These are phyloP conservation scores for Aspergillus hancockii DNA, from an alignment of 495 filamentous ascomycete genomes.

Conservation along the genomic window DNA sequence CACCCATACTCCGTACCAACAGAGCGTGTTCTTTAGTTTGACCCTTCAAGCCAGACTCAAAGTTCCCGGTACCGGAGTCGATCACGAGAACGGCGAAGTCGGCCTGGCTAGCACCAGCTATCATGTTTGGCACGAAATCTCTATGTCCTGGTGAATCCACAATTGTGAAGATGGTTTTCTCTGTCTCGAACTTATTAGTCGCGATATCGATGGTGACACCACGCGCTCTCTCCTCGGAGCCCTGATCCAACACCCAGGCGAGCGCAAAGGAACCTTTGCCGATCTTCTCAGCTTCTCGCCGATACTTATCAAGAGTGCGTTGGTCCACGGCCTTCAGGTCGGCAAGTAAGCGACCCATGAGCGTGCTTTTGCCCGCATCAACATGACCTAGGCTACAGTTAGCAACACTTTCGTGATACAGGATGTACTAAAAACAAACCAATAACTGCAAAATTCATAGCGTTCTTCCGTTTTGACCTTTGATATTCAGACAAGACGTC, in stretches of 20 bases:
- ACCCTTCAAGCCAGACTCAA: constrained; percentile 89
- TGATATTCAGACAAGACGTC: constrained; percentile 82
- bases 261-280: constrained; percentile 95
- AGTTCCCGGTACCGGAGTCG: constrained; percentile 82
- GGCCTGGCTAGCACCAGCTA: constrained; percentile 91
- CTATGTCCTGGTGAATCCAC: constrained; percentile 91
- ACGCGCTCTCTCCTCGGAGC: constrained; percentile 78
- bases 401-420: constrained; percentile 5
- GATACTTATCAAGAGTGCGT: constrained; percentile 82
- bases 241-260: constrained; percentile 94
- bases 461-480: constrained; percentile 72
- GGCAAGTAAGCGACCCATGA: constrained; percentile 93
- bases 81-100: constrained; percentile 96
- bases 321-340: constrained; percentile 87
- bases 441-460: constrained; percentile 94
- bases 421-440: constrained; percentile 50
- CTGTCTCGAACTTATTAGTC: constrained; percentile 88
- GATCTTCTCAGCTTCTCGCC: constrained; percentile 83
- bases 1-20: constrained; percentile 87
- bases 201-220: constrained; percentile 99
- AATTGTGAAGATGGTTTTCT: constrained; percentile 84
- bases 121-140: constrained; percentile 99
- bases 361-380: constrained; percentile 94
- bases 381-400: constrained; percentile 70
- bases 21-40: constrained; percentile 94